These are phyloP conservation scores for Aspergillus viridinutans DNA, from an alignment of 2,329 filamentous ascomycete genomes.

Conservation along the genomic window DNA sequence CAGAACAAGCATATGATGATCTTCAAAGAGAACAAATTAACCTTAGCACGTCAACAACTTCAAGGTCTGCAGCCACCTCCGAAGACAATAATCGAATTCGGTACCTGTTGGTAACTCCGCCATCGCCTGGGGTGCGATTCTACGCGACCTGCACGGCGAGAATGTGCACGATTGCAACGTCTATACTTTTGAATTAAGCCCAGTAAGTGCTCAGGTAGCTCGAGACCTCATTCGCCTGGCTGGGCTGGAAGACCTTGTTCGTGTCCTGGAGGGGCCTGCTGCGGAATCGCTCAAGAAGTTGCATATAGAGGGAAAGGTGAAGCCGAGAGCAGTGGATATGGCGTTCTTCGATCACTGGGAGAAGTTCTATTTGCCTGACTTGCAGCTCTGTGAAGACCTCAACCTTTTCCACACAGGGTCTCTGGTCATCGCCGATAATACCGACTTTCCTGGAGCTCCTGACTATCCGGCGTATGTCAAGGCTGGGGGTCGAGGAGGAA, in stretches of 20 bases:
- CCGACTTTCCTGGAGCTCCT: conserved; percentile 38
- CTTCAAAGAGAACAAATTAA: conserved; percentile 27
- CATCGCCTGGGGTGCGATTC: conserved; percentile 26
- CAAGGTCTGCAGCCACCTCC: conserved; percentile 22
- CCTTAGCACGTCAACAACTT: conserved; percentile 18
- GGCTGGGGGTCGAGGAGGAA: conserved; percentile 15
- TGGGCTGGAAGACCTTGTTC: conserved; percentile 29
- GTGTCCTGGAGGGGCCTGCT: conserved; percentile 31
- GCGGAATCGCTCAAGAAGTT: conserved; percentile 28
- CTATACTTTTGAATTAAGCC: conserved; percentile 37
- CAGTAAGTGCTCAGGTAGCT: conserved; percentile 26
- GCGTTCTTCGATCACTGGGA: conserved; percentile 38
- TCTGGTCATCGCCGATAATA: conserved; percentile 37
- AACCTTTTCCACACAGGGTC: conserved; percentile 29
- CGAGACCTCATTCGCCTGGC: conserved; percentile 31
- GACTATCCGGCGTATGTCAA: conserved; percentile 40
- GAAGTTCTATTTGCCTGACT: conserved; percentile 34
- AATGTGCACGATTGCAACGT: conserved; percentile 18
- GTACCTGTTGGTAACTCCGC: conserved; percentile 37
- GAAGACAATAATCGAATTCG: conserved; percentile 33
- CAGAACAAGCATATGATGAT: conserved; percentile 29
- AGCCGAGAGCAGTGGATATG: conserved; percentile 27
- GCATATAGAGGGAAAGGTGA: conserved; percentile 21
- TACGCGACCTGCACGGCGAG: conserved; percentile 19
- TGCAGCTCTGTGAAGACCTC: conserved; percentile 32